Evolutionary conservation across 352 stramenopile species (phyloP).

Genomic region (Pythium biforme): DNA sequence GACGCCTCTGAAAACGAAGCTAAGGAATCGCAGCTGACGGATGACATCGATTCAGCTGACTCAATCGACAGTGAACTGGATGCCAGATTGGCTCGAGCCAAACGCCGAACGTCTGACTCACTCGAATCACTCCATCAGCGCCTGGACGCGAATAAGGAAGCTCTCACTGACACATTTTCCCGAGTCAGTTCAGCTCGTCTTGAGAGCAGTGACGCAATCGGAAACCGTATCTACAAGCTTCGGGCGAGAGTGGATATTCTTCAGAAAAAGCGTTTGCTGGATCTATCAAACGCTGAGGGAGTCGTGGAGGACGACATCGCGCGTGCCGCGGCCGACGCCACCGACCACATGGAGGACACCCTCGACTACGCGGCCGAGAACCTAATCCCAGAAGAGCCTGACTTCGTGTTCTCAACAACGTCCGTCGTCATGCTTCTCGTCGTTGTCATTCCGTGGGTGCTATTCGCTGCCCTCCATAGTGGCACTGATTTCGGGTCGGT

Average conservation of each 20-base stretch:
- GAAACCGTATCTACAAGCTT: constrained; percentile 23
- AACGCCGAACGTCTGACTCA: constrained; percentile 7
- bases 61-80: constrained; percentile 11
- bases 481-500: constrained; percentile 23
- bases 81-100: constrained; percentile 4
- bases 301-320: constrained; percentile 18
- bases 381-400: constrained; percentile 11
- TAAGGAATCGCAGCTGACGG: not conserved
- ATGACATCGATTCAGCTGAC: not conserved
- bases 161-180: constrained; percentile 24
- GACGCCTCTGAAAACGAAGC: not conserved
- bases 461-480: constrained; percentile 28
- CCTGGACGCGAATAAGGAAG: constrained; percentile 16
- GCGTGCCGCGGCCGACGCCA: constrained; percentile 18
- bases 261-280: constrained; percentile 28
- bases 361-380: constrained; percentile 35
- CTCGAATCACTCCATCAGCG: constrained; percentile 26
- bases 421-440: constrained; percentile 27
- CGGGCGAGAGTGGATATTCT: constrained; percentile 20
- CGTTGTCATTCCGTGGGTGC: constrained; percentile 32
- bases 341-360: constrained; percentile 29
- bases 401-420: constrained; percentile 21
- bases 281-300: constrained; percentile 24
- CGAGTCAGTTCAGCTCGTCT: constrained; percentile 27
- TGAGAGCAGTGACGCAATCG: constrained; percentile 24